phyloP scores from a whole-genome alignment of 257 asterid species.

The Solanum arcanum region DNA sequence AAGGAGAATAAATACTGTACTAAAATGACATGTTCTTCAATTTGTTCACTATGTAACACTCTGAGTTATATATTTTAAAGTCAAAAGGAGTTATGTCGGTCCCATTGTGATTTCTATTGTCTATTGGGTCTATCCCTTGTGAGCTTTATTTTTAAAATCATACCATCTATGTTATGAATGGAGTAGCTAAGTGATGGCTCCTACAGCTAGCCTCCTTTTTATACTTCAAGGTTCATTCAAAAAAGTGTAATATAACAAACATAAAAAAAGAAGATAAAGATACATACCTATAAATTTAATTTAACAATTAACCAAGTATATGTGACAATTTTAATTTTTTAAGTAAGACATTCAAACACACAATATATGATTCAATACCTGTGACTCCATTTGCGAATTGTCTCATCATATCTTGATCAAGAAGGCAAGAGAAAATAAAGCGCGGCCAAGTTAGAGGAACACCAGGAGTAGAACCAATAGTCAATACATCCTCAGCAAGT shows the following conservation, averaged over 20 bases:
- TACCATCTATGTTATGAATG: too few species aligned
- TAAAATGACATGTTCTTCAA: too few species aligned
- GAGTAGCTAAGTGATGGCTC: too few species aligned
- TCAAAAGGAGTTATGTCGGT: too few species aligned
- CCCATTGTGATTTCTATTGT: too few species aligned
- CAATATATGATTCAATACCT: neutral
- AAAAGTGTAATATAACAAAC: neutral
- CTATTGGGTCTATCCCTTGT: too few species aligned
- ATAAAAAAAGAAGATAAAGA: too few species aligned
- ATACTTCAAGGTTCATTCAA: neutral
- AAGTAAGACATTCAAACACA: neutral
- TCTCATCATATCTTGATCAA: neutral
- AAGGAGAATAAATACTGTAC: too few species aligned
- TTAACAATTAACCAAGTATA: neutral
- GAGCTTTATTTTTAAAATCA: too few species aligned
- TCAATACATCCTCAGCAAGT: neutral
- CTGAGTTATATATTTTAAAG: too few species aligned
- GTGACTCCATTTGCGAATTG: neutral
- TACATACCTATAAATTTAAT: neutral
- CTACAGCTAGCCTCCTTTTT: too few species aligned
- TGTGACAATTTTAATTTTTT: neutral
- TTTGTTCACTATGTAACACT: too few species aligned
- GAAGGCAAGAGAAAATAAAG: neutral
- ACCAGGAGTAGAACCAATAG: neutral
- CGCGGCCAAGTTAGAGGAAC: neutral